phyloP scores from a whole-genome alignment of 2,329 filamentous ascomycete species.

The Aureobasidium sp. region DNA sequence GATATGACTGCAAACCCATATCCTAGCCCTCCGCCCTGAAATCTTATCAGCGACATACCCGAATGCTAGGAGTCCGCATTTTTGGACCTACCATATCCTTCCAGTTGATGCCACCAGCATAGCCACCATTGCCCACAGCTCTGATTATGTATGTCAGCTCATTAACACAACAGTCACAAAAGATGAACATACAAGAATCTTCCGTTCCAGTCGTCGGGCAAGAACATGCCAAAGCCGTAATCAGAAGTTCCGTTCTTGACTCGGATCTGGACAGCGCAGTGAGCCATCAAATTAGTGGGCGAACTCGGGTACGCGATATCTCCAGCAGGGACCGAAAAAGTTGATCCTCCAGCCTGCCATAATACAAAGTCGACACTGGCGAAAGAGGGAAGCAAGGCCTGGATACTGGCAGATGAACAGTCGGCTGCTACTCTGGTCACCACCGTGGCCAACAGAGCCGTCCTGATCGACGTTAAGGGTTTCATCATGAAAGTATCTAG shows the following conservation, averaged over 20 bases:
- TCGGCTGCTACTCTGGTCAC: conserved; percentile 17
- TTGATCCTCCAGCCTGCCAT: conserved; percentile 29
- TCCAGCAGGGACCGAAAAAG: conserved; percentile 32
- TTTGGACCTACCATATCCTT: conserved; percentile 38
- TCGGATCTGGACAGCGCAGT: conserved; percentile 29
- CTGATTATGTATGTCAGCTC: not conserved
- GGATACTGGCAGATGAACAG: conserved; percentile 31
- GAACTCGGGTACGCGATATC: conserved; percentile 37
- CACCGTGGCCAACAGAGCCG: not conserved
- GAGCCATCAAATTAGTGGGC: conserved; percentile 28
- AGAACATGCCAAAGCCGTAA: conserved; percentile 29
- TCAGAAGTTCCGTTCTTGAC: conserved; percentile 25
- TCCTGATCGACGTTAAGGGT: no score
- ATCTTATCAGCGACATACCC: no score
- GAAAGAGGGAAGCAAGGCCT: conserved; percentile 29
- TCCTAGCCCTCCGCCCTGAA: conserved; percentile 23
- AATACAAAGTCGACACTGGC: conserved; percentile 34
- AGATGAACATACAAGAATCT: conserved; percentile 23
- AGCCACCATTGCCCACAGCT: conserved; percentile 41
- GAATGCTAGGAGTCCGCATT: no score
- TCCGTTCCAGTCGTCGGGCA: conserved; percentile 28
- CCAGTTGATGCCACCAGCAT: conserved; percentile 43
- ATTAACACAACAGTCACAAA: not conserved
- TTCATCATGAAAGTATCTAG: no score
- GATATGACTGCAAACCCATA: conserved; percentile 41